Evolutionary conservation across 2,329 filamentous ascomycete genomes (phyloP), one percentile per base, ranked within the genome.

Genomic region (Chaetomium sp.): DNA sequence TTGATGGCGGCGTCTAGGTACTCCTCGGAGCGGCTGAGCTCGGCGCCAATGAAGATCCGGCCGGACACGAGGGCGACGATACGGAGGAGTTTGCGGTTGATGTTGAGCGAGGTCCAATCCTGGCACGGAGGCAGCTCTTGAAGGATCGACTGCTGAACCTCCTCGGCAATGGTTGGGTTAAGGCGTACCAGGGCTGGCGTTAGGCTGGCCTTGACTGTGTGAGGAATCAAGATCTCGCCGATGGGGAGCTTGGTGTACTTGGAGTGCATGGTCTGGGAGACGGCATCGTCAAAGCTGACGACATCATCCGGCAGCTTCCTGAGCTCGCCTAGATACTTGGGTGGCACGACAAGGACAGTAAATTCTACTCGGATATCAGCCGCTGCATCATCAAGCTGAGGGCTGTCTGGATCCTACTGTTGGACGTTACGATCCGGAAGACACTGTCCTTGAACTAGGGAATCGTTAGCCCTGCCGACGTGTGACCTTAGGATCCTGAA

Each of bases 1-100:
- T 79, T 79, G 64, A 82, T 81, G n/a, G 78, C 76, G 5, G 78
- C 75, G 47, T 82, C 76, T 2, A 83, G 70, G 69, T 82, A 83
- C 29, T 75, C 73, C 47, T 80, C 78, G 3, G 75, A 70, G 35
- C 78, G 79, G 67, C 79, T 81, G 1, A 82, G 75, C 59, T 82
- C 80, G 1, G 78, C 71, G 5, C 81, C 82, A 31, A 83, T 75
- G 59, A 83, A 83, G 31, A 83, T 72, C 12, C 79, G 75, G 3
- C 81, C 81, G 0, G 80, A 82, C 0, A 80, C 76, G 65, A 78
- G 78, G 57, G 78, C 80, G 1, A 84, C 78, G 47, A 83, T 77
- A 21, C 79, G 78, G 2, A 82, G 74, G 5, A 84, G 70, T 9
- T 73, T 75, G 10, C 73, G 65, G 72, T 79, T 75, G 35, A 81